Evolutionary conservation across 768 basidiomycete species (phyloP).

Genomic region (Pulveroboletus sp.): DNA sequence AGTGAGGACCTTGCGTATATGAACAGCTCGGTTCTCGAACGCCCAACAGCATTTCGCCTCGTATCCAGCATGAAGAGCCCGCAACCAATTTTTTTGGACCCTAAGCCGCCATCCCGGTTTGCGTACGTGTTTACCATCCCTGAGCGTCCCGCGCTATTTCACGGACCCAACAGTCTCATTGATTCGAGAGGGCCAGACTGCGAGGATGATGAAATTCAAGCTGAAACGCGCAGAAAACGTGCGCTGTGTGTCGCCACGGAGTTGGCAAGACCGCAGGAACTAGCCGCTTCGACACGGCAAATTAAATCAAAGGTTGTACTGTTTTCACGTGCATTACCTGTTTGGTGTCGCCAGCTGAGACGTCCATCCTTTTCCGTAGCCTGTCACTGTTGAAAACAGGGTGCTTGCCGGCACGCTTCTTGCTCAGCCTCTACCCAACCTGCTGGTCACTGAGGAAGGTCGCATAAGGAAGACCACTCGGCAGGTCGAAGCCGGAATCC

Average conservation of each 20-base stretch:
- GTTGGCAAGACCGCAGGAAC: conserved; percentile 21
- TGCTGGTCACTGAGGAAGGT: conserved; percentile 23
- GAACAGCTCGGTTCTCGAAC: not conserved
- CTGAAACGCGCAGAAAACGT: conserved; percentile 37
- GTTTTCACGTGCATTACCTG: not conserved
- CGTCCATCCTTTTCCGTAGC: conserved; percentile 7
- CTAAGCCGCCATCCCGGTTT: conserved; percentile 34
- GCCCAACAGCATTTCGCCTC: conserved; percentile 43
- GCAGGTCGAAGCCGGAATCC: not conserved
- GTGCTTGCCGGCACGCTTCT: not conserved
- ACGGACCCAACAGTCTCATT: not conserved
- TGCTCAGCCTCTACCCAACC: conserved; percentile 7
- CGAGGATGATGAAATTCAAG: conserved; percentile 44
- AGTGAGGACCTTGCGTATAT: not conserved
- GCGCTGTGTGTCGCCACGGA: conserved; percentile 41
- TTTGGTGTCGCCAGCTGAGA: not conserved
- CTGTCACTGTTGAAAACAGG: conserved; percentile 7
- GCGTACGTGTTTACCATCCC: conserved; percentile 30
- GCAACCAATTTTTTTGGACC: conserved; percentile 38
- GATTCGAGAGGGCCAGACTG: conserved; percentile 46
- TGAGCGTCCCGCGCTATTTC: not conserved
- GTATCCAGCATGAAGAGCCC: conserved; percentile 35
- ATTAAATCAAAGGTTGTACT: conserved; percentile 17
- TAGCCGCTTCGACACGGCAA: conserved; percentile 14
- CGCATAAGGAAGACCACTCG: not conserved